Percentiles rank a stretch among this genome's conserved stretches.
Conservation (phyloP, 352 stramenopile genomes). For the Phytophthora hybrid region DNA sequence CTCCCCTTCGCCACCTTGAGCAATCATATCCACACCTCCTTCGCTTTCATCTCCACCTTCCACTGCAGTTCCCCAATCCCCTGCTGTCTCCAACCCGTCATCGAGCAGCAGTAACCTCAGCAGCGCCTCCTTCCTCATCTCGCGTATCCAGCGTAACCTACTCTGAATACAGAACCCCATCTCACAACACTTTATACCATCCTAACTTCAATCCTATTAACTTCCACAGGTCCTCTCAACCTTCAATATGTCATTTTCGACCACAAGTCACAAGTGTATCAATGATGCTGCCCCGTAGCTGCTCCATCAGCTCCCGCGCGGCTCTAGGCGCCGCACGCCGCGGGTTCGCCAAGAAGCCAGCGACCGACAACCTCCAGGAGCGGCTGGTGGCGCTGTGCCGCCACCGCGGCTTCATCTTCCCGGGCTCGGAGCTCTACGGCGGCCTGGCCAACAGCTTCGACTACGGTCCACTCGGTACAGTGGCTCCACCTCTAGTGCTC, state of each 20-base stretch:
- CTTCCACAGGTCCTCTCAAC: no score
- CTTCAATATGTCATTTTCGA: neutral
- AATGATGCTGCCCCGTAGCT: constrained; percentile 20
- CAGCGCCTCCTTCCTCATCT: constrained; percentile 21
- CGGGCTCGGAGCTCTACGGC: constrained; percentile 97
- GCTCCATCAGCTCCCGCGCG: constrained; percentile 1
- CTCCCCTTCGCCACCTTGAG: neutral
- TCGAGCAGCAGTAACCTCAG: constrained; percentile 38
- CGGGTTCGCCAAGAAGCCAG: constrained; percentile 49
- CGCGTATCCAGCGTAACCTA: neutral
- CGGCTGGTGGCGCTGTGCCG: constrained; percentile 87
- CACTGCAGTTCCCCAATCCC: constrained; percentile 34
- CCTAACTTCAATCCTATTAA: no score
- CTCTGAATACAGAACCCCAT: neutral
- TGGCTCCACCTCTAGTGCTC: neutral
- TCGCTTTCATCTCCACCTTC: neutral
- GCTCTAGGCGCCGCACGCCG: constrained; percentile 25
- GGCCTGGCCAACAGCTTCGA: constrained; percentile 98
- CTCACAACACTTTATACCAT: neutral
- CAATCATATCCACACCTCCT: neutral
- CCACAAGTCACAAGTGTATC: constrained; percentile 12
- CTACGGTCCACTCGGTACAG: constrained; percentile 93
- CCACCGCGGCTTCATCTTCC: constrained; percentile 94
- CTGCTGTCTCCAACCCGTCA: constrained; percentile 35
- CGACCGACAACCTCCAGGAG: constrained; percentile 58